A percentile compares a stretch with the other conserved stretches of the same genome.
Evolutionary conservation across 2,329 filamentous ascomycete species (phyloP).

Genomic region (Exophiala sp.): DNA sequence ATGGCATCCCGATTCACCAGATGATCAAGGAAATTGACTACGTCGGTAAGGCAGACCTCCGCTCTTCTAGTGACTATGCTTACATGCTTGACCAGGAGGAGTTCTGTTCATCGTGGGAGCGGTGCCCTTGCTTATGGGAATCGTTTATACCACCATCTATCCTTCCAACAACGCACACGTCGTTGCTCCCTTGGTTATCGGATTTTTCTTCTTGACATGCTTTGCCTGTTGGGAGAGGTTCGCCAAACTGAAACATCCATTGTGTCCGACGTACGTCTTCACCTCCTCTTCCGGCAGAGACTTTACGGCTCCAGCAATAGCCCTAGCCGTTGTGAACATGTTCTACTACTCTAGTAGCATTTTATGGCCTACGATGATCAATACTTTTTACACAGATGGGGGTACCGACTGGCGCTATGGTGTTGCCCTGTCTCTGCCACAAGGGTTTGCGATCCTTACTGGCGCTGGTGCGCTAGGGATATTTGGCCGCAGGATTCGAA

Average conservation of each 20-base stretch:
- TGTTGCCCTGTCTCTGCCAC: constrained; percentile 41
- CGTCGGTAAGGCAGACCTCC: constrained; percentile 28
- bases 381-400: constrained; percentile 42
- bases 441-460: constrained; percentile 45
- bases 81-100: neutral
- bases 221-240: constrained; percentile 43
- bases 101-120: constrained; percentile 38
- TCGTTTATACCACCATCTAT: constrained; percentile 40
- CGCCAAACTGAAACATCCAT: constrained; percentile 36
- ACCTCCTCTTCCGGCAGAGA: constrained; percentile 45
- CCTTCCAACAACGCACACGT: constrained; percentile 38
- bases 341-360: constrained; percentile 51
- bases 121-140: constrained; percentile 39
- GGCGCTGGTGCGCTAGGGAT: constrained; percentile 42
- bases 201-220: constrained; percentile 34
- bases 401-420: constrained; percentile 36
- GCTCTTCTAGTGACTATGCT: neutral
- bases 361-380: constrained; percentile 48
- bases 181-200: constrained; percentile 37
- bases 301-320: constrained; percentile 47
- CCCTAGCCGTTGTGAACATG: constrained; percentile 49
- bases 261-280: constrained; percentile 48
- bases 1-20: constrained; percentile 35
- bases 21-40: constrained; percentile 40
- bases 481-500: constrained; percentile 42